Conservation (phyloP, 805 yeast species). For the Hanseniaspora lindneri region DNA sequence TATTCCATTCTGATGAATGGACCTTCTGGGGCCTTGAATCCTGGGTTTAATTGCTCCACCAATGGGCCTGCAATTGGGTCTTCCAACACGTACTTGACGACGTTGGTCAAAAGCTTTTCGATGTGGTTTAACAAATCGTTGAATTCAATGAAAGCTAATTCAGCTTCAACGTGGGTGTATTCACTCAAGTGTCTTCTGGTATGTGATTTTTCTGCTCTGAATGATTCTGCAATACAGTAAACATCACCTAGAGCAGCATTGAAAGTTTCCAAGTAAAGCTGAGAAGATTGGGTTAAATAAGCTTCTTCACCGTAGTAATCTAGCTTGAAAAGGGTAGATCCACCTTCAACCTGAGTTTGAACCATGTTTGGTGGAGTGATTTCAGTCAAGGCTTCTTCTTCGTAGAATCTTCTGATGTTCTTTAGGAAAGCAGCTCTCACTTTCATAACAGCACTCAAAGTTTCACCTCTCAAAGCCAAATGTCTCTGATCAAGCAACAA, state of each 20-base stretch:
- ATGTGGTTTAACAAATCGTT: slow-evolving; percentile 79
- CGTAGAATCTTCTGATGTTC: slow-evolving; percentile 64
- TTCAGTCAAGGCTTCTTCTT: slow-evolving; percentile 65
- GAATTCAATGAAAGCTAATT: slow-evolving; percentile 74
- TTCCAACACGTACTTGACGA: slow-evolving; percentile 64
- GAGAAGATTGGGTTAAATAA: slow-evolving; percentile 90
- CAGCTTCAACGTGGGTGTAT: slow-evolving; percentile 94
- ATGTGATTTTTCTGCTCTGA: slow-evolving; percentile 98
- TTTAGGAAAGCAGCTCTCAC: slow-evolving; percentile 75
- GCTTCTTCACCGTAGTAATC: slow-evolving; percentile 97
- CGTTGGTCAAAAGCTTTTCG: slow-evolving; percentile 60
- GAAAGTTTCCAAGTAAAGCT: slow-evolving; percentile 90
- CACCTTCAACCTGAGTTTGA: slow-evolving; percentile 99
- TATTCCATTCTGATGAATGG: slow-evolving; percentile 92
- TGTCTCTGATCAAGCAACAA: slow-evolving; percentile 89
- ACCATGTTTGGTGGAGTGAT: slow-evolving; percentile 99
- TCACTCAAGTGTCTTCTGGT: slow-evolving; percentile 96
- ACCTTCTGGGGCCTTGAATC: slow-evolving; percentile 62
- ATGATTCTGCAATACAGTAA: slow-evolving; percentile 93
- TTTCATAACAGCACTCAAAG: slow-evolving; percentile 82
- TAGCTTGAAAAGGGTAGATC: slow-evolving; percentile 84
- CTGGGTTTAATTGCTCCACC: slow-evolving; percentile 84
- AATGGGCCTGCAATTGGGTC: slow-evolving; percentile 91
- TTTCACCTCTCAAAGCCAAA: slow-evolving; percentile 90
- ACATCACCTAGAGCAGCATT: slow-evolving; percentile 95